Evolutionary conservation across 2,329 filamentous ascomycete genomes (phyloP).

Genomic region (Neophaeococcomyces mojaviensis): DNA sequence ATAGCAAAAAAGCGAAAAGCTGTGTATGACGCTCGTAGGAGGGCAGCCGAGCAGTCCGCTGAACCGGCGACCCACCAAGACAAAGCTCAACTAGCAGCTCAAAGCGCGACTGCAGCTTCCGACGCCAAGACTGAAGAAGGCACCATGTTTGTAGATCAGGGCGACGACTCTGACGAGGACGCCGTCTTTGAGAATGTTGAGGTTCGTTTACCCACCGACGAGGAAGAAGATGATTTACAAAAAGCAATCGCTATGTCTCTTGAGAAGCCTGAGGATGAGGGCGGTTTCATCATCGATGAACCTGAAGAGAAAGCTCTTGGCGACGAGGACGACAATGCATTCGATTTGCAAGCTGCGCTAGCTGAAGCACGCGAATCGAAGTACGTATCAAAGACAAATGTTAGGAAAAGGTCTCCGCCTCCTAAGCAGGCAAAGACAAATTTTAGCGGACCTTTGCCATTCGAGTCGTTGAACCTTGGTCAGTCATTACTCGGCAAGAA

Average conservation of each 20-base stretch:
- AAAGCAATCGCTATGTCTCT: constrained; percentile 81
- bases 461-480: constrained; percentile 70
- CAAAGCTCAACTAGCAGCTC: constrained; percentile 1
- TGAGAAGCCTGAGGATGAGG: constrained; percentile 40
- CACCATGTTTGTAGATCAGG: constrained; percentile 47
- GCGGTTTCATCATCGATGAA: constrained; percentile 37
- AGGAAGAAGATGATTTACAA: constrained; percentile 67
- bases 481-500: constrained; percentile 49
- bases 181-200: constrained; percentile 51
- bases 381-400: constrained; percentile 30
- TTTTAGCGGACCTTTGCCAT: constrained; percentile 78
- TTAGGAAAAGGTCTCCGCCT: constrained; percentile 45
- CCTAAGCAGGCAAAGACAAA: constrained; percentile 8
- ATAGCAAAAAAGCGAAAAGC: constrained; percentile 40
- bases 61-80: not conserved
- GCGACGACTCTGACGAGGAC: constrained; percentile 37
- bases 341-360: constrained; percentile 71
- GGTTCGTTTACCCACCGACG: constrained; percentile 25
- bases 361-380: constrained; percentile 61
- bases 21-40: constrained; percentile 38
- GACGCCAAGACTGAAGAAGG: constrained; percentile 40
- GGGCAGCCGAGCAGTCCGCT: constrained; percentile 10
- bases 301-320: constrained; percentile 37
- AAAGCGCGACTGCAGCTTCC: not conserved
- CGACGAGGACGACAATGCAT: constrained; percentile 62